Conservation (phyloP, 108 stramenopile species). For the Skeletonema potamos region DNA sequence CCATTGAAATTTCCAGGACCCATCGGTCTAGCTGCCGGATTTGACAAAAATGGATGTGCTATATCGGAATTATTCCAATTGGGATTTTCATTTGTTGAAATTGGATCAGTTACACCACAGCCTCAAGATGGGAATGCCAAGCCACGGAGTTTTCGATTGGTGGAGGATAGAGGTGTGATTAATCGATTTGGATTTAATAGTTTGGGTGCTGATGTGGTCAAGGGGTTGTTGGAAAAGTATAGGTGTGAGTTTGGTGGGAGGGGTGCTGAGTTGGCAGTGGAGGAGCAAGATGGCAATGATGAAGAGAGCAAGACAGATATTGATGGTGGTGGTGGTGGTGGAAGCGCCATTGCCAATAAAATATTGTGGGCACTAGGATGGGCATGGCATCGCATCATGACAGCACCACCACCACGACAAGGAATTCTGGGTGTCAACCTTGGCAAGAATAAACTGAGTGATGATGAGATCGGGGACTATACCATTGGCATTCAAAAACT, state of each 20-base stretch:
- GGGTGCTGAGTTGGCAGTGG: background rate
- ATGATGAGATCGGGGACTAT: conserved; percentile 76
- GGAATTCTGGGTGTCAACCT: conserved; percentile 88
- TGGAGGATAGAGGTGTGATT: conserved; percentile 89
- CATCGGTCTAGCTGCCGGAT: conserved; percentile 95
- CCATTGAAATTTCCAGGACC: conserved; percentile 45
- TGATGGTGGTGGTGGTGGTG: background rate
- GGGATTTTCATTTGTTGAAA: conserved; percentile 90
- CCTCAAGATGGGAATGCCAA: conserved; percentile 95
- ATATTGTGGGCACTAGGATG: conserved; percentile 21
- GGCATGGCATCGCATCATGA: conserved; percentile 23
- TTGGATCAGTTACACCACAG: conserved; percentile 90
- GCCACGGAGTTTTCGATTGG: conserved; percentile 93
- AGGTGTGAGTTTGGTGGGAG: conserved; percentile 55
- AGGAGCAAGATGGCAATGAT: background rate
- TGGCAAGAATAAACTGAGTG: conserved; percentile 91
- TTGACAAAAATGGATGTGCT: conserved; percentile 92
- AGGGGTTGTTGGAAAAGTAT: conserved; percentile 54
- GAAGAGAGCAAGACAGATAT: background rate
- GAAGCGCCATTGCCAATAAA: background rate
- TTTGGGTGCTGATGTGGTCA: conserved; percentile 66
- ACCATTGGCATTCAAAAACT: conserved; percentile 69
- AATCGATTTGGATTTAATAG: conserved; percentile 97
- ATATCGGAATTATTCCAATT: conserved; percentile 73
- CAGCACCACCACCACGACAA: conserved; percentile 12